Evolutionary conservation across 78 protist species (phyloP).

Genomic region (Blattamonas nauphoetae): DNA sequence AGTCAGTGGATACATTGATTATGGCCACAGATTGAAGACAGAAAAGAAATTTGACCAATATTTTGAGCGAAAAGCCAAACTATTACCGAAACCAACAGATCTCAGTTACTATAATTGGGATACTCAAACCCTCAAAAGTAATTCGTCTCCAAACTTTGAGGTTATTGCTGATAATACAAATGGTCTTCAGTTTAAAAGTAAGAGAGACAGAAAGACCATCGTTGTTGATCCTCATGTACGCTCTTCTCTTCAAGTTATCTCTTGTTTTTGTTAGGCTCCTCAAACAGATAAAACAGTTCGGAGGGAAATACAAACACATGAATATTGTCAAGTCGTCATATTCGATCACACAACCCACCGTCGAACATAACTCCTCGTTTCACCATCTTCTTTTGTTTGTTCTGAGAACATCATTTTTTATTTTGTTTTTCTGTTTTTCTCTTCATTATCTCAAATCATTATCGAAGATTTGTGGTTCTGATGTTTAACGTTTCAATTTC

Average conservation of each 20-base stretch:
- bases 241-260: not conserved
- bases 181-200: constrained; percentile 77
- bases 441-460: no score
- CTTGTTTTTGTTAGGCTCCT: not conserved
- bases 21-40: constrained; percentile 60
- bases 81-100: constrained; percentile 72
- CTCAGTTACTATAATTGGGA: constrained; percentile 83
- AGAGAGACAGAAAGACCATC: constrained; percentile 75
- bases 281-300: constrained; percentile 27
- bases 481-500: no score
- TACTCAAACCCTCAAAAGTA: constrained; percentile 51
- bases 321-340: constrained; percentile 36
- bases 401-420: no score
- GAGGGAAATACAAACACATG: not conserved
- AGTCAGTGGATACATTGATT: constrained; percentile 75
- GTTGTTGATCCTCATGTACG: constrained; percentile 54
- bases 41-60: constrained; percentile 54
- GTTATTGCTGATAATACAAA: constrained; percentile 60
- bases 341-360: constrained; percentile 63
- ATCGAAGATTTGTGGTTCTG: no score
- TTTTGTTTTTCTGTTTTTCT: no score
- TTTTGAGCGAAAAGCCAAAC: constrained; percentile 28
- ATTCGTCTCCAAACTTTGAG: constrained; percentile 46
- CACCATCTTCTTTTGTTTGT: not conserved
- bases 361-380: constrained; percentile 28